phyloP scores from a whole-genome alignment of 129 eudicot species.

The Silybum marianum region DNA sequence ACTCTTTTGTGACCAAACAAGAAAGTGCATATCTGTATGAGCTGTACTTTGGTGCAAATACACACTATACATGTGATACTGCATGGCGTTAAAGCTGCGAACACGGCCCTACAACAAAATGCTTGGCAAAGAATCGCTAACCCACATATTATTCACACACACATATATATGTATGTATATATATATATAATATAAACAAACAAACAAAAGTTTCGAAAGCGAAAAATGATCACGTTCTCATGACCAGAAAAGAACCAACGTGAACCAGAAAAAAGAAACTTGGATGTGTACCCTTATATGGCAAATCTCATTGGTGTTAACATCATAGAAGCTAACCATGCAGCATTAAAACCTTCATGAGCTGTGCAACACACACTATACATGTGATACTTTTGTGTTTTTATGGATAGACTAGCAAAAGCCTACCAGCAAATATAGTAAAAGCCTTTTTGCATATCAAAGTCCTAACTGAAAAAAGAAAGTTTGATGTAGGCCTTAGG shows the following conservation, averaged over 20 bases:
- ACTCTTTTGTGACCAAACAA: constrained; percentile 23
- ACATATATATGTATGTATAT: neutral
- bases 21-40: constrained; percentile 1
- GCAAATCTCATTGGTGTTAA: constrained; percentile 8
- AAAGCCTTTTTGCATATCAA: neutral
- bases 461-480: neutral
- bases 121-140: constrained; percentile 14
- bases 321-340: constrained; percentile 19
- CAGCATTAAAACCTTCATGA: constrained; percentile 25
- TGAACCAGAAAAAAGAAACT: constrained; percentile 15
- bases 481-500: constrained; percentile 3
- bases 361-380: constrained; percentile 30
- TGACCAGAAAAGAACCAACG: neutral
- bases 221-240: constrained; percentile 14
- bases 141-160: constrained; percentile 7
- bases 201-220: constrained; percentile 4
- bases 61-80: constrained; percentile 22
- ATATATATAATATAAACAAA: neutral
- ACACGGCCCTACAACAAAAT: constrained; percentile 19
- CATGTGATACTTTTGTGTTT: constrained; percentile 27
- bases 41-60: constrained; percentile 25
- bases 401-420: constrained; percentile 12
- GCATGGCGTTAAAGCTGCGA: constrained; percentile 8
- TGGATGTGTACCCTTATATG: constrained; percentile 19
- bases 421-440: constrained; percentile 12